Conservation (phyloP, 2,329 filamentous ascomycete genomes). For the Paraconiothyrium brasiliense region DNA sequence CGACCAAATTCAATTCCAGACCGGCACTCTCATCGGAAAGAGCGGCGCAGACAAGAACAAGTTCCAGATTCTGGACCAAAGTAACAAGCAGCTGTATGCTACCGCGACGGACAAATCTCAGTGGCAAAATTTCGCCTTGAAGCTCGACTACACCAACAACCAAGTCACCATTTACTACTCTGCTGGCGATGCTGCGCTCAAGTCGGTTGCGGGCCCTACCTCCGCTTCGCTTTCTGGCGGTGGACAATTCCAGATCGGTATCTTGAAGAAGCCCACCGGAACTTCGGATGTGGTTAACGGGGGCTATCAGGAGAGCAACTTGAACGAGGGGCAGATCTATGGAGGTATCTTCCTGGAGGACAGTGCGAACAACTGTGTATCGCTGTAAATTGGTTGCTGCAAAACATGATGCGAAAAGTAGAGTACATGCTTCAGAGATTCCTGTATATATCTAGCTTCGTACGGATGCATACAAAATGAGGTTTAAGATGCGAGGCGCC, state of each 20-base stretch:
- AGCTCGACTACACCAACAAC: constrained; percentile 66
- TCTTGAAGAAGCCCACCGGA: constrained; percentile 69
- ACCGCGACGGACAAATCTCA: constrained; percentile 60
- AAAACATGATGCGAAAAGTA: background rate
- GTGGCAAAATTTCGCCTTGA: constrained; percentile 71
- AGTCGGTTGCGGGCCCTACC: constrained; percentile 57
- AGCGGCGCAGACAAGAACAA: constrained; percentile 55
- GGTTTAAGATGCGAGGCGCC: background rate
- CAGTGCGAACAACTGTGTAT: constrained; percentile 45
- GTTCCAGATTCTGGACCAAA: constrained; percentile 52
- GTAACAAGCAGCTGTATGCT: constrained; percentile 56
- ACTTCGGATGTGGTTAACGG: constrained; percentile 50
- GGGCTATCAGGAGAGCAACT: constrained; percentile 45
- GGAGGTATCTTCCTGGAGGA: constrained; percentile 52
- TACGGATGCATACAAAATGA: background rate
- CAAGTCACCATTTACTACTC: constrained; percentile 68
- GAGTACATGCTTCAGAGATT: background rate
- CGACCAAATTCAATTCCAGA: constrained; percentile 61
- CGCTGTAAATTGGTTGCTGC: constrained; percentile 28
- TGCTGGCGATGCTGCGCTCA: constrained; percentile 55
- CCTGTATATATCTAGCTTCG: background rate
- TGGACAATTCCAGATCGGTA: constrained; percentile 70
- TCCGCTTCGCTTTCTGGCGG: constrained; percentile 64
- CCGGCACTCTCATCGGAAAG: constrained; percentile 60
- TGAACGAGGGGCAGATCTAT: constrained; percentile 52